Evolutionary conservation across 139 green algal genomes (phyloP), one percentile per base, ranked within the genome.

Genomic region (Micractinium conductrix): DNA sequence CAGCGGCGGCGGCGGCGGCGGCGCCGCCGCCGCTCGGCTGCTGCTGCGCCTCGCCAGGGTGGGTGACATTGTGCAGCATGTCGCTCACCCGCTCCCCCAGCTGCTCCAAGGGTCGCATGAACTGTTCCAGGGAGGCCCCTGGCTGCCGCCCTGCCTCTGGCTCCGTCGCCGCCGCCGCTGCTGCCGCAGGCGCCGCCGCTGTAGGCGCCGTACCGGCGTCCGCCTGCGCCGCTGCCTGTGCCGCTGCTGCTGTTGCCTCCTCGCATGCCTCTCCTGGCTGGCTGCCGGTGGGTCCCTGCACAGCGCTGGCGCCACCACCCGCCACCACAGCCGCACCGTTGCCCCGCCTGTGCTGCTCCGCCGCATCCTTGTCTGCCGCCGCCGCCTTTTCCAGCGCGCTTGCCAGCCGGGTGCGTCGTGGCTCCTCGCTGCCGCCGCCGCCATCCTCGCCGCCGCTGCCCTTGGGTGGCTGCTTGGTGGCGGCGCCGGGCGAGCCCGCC

Each of bases 101-200:
- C 37, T 85, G 60, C 70, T 80, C 80, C 80, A 85, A 40, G 17
- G 80, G 80, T 1, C 50, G 48, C 0, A 85, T 85, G 53, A 85
- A 85, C 26, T 68, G 42, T 70, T 85, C 69, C 53, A 85, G 50
- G 8, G 21, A 2, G 22, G 55, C 55, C 2, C 1, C 79, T 76
- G 79, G n/a, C 30, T 30, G 17, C 74, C 7, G 37, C 74, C 12
- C 74, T 30, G 74, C 74, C 8, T 44, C 45, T 22, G 70, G 40
- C 30, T 9, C 35, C 68, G 68, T 14, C 30, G 35, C 17, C 35
- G 37, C 4, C 12, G 6, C 68, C 68, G 35, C 68, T 45, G 68
- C 68, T 30, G 68, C 68, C 17, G 37, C 68, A 45, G 9, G 16
- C 28, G 68, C 35, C 4, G 35, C 37, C 68, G 2, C 37, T 45